phyloP scores from a whole-genome alignment of 2,329 filamentous ascomycete genomes.

The Talaromyces sp. region DNA sequence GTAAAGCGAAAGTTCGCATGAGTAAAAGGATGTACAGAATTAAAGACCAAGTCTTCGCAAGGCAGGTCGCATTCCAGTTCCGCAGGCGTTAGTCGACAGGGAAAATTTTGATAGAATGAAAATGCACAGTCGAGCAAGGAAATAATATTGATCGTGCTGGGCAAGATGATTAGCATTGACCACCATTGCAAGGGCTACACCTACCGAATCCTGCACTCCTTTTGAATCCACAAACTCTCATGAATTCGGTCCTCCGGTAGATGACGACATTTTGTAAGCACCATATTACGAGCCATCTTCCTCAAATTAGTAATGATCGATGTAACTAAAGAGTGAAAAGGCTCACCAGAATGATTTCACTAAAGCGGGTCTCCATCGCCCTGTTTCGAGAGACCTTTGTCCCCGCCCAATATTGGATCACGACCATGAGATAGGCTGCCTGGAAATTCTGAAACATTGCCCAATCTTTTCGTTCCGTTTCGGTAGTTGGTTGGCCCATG shows the following conservation, averaged over 20 bases:
- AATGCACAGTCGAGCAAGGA: constrained; percentile 42
- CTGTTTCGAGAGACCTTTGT: constrained; percentile 33
- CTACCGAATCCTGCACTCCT: constrained; percentile 41
- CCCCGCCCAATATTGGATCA: constrained; percentile 44
- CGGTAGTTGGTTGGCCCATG: constrained; percentile 17
- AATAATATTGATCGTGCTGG: constrained; percentile 38
- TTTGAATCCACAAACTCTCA: constrained; percentile 41
- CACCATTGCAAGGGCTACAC: constrained; percentile 3
- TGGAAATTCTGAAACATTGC: constrained; percentile 38
- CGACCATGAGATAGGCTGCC: constrained; percentile 38
- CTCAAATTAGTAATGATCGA: not conserved
- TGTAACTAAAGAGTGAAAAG: not conserved
- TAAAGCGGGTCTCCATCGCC: constrained; percentile 41
- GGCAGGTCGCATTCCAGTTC: constrained; percentile 44
- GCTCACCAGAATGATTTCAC: constrained; percentile 37
- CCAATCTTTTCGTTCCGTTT: constrained; percentile 27
- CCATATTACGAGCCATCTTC: constrained; percentile 37
- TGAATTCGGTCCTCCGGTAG: constrained; percentile 30
- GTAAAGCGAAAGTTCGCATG: constrained; percentile 35
- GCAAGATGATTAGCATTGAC: not conserved
- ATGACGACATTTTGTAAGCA: constrained; percentile 35
- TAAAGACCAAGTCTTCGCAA: constrained; percentile 37
- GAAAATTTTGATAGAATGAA: constrained; percentile 43
- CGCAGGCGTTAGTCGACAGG: constrained; percentile 34
- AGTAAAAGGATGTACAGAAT: constrained; percentile 38